phyloP scores from a whole-genome alignment of 805 yeast species.

The Isabelozyma pseudorhagii region DNA sequence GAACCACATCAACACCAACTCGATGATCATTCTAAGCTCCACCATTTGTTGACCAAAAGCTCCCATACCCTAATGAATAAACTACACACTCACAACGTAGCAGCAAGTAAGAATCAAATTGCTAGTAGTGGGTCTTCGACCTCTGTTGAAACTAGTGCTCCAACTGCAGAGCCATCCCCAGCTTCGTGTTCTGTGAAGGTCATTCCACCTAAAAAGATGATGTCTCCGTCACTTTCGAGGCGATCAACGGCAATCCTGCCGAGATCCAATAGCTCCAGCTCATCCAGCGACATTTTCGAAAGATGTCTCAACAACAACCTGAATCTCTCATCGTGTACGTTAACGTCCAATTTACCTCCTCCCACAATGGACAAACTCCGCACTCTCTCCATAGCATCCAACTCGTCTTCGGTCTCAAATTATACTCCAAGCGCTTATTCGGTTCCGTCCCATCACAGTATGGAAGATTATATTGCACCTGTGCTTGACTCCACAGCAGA shows the following conservation, averaged over 20 bases:
- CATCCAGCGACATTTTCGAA: conserved; percentile 11
- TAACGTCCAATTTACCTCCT: neutral
- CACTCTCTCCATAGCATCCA: neutral
- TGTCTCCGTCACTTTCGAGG: neutral
- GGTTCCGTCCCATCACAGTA: conserved; percentile 20
- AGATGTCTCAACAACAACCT: conserved; percentile 6
- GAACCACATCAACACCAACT: neutral
- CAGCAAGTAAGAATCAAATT: neutral
- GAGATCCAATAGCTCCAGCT: neutral
- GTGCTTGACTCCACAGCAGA: conserved; percentile 30
- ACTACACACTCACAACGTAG: neutral
- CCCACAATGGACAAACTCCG: neutral
- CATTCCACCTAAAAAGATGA: neutral
- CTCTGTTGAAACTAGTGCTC: neutral
- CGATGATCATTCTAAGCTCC: neutral
- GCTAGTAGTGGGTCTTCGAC: neutral
- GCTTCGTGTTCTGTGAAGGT: neutral
- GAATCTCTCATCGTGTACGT: neutral
- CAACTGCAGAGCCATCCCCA: neutral
- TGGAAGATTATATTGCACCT: conserved; percentile 29
- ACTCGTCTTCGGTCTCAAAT: neutral
- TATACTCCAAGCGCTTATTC: neutral
- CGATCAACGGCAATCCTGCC: neutral
- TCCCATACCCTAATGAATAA: neutral
- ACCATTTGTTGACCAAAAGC: neutral